Conservation (phyloP, 352 stramenopile species). For the Phytophthora meadii region DNA sequence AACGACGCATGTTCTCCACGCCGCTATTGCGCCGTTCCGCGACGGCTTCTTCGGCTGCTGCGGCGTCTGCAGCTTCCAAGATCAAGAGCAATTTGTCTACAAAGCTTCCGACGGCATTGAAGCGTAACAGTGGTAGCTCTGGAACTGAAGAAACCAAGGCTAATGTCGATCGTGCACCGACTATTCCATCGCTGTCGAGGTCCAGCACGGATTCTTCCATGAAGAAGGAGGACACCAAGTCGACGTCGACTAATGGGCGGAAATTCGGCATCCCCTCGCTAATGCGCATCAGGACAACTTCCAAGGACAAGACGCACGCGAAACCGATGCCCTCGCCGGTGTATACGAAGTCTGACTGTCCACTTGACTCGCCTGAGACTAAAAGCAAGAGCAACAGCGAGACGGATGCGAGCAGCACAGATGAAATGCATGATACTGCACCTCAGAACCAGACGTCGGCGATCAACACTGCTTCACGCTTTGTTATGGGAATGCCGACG, state of each 20-base stretch:
- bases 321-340: constrained; percentile 11
- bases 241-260: constrained; percentile 6
- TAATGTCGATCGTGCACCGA: constrained; percentile 5
- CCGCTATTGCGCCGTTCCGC: constrained; percentile 45
- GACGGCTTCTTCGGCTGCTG: constrained; percentile 44
- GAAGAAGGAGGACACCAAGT: constrained; percentile 28
- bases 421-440: constrained; percentile 5
- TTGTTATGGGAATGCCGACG: constrained; percentile 72
- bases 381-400: constrained; percentile 22
- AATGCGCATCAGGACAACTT: constrained; percentile 28
- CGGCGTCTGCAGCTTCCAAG: constrained; percentile 34
- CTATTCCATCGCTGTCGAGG: constrained; percentile 18
- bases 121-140: constrained; percentile 17
- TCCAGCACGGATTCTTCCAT: constrained; percentile 30
- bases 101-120: constrained; percentile 37
- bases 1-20: constrained; percentile 49
- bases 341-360: background rate
- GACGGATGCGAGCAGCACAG: constrained; percentile 7
- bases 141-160: constrained; percentile 10
- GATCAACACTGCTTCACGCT: constrained; percentile 47
- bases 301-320: constrained; percentile 32
- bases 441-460: constrained; percentile 23
- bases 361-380: constrained; percentile 18
- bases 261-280: constrained; percentile 44
- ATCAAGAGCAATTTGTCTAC: constrained; percentile 48